Evolutionary conservation across 2,329 filamentous ascomycete species (phyloP), one percentile per base, ranked within the genome.

Genomic region (Emergomyces pasteurianus): DNA sequence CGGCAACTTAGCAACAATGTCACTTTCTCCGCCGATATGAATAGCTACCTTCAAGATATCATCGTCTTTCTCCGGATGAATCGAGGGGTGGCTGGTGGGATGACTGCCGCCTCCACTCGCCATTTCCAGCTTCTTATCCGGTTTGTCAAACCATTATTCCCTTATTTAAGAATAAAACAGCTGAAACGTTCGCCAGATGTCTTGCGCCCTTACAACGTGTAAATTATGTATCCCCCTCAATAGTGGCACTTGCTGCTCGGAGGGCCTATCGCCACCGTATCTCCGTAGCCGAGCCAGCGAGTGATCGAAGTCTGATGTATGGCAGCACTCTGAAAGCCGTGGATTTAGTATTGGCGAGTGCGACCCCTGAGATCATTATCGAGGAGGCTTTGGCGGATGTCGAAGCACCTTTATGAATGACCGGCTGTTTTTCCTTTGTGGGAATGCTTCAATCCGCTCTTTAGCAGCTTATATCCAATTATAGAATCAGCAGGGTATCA

Each of bases 211-310:
- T 99, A 21, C 92, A 97, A 71, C 83, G 85, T 0, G 78, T 95
- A 18, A 81, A 87, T 67, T 97, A 87, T 71, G 86, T 90, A 5
- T 91, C 92, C 0, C 92, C 94, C 0, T 88, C 90, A 0, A 81
- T 97, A 31, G 86, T 96, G 23, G 84, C 81, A 8, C 79, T 99
- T 53, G 94, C 94, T 5, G 86, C 87, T 1, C 84, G 84, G 63
- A 97, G 97, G 76, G 83, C 95, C 28, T 99, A 95, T 70, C 80
- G 88, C 21, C 94, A 99, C 75, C 86, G 91, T 9, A 85, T 99
- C 38, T 74, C 83, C 16, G 81, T 96, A 60, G 84, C 87, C 0
- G 74, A 76, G 1, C 81, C 89, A 0, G 81, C 84, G 63, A 83
- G 85, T 61, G 94, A 97, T 76, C 81, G 91, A 55, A 96, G 91